Evolutionary conservation across 352 stramenopile species (phyloP), one percentile per base, ranked within the genome.

Genomic region (Bremia lactucae): DNA sequence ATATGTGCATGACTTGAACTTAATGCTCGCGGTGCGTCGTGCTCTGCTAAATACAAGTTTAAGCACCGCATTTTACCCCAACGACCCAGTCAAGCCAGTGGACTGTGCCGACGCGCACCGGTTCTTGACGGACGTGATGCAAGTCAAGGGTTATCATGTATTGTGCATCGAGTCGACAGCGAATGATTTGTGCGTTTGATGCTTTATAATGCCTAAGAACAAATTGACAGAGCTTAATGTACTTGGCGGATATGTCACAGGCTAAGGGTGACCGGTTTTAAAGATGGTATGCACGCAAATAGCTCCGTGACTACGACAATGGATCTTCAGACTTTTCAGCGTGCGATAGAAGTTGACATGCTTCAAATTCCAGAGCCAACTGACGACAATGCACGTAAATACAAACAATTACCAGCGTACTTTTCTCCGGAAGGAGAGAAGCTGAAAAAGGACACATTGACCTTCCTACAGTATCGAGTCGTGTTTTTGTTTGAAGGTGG

Each of bases 401-500:
- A 77, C 59, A 85, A 88, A 37, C 72, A 88, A 46, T 68, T 66
- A 21, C 77, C 69, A 36, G 72, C 64, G 4, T 78, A 82, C 49
- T 86, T 86, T 54, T 72, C 64, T 9, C 57, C 71, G 0, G 42
- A 78, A 0, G 76, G 76, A 33, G 44, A 59, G 38, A 70, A 52
- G 10, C 31, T 86, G 7, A 59, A 69, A 15, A 36, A n/a, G n/a
- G n/a, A n/a, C n/a, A n/a, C 37, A 4, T 31, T 63, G n/a, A 63
- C 60, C n/a, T 55, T 67, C 6, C 42, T 88, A 33, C 40, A 47
- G 9, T 54, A 78, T 36, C 41, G 26, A 6, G 21, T 85, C 16
- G 71, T 83, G 22, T 88, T 78, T 31, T 50, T 88, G n/a, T 84
- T 88, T 42, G 71, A 88, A 62, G 72, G 76, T 42, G 76, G 72